Percentiles rank a stretch among this genome's conserved stretches.
Evolutionary conservation across 345 rosid genomes (phyloP).

Genomic region (Hypericum perforatum): DNA sequence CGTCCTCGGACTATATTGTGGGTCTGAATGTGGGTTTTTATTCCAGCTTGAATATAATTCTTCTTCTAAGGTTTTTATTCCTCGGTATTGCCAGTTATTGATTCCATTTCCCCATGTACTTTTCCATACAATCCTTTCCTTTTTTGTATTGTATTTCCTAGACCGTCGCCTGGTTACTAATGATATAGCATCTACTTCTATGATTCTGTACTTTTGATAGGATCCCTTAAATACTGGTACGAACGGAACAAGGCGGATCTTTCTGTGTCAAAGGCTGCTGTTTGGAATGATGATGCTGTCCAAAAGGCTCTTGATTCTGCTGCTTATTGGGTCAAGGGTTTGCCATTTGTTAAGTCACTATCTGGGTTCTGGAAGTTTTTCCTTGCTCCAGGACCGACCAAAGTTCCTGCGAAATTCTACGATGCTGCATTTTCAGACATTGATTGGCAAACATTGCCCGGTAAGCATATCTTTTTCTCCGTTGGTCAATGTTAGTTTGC

Average conservation of each 20-base stretch:
- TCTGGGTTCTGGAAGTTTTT: slow-evolving; percentile 87
- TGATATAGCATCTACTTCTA: neutral
- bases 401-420: slow-evolving; percentile 52
- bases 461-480: slow-evolving; percentile 22
- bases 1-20: no score
- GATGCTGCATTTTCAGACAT: slow-evolving; percentile 54
- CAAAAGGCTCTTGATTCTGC: slow-evolving; percentile 63
- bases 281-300: slow-evolving; percentile 88
- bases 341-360: slow-evolving; percentile 75
- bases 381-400: slow-evolving; percentile 54
- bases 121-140: no score
- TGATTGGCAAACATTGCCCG: slow-evolving; percentile 69
- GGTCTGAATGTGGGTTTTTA: no score
- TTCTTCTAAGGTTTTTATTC: no score
- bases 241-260: slow-evolving; percentile 69
- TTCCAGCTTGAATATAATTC: no score
- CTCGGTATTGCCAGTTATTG: no score
- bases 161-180: neutral
- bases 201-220: slow-evolving; percentile 24
- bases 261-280: slow-evolving; percentile 51
- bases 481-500: no score
- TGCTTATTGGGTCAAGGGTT: slow-evolving; percentile 66
- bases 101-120: no score
- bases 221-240: slow-evolving; percentile 75
- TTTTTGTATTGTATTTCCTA: neutral